A percentile compares a stretch with the other conserved stretches of the same genome.
Conservation (phyloP, 2,329 filamentous ascomycete genomes). For the Sporothrix phasma region DNA sequence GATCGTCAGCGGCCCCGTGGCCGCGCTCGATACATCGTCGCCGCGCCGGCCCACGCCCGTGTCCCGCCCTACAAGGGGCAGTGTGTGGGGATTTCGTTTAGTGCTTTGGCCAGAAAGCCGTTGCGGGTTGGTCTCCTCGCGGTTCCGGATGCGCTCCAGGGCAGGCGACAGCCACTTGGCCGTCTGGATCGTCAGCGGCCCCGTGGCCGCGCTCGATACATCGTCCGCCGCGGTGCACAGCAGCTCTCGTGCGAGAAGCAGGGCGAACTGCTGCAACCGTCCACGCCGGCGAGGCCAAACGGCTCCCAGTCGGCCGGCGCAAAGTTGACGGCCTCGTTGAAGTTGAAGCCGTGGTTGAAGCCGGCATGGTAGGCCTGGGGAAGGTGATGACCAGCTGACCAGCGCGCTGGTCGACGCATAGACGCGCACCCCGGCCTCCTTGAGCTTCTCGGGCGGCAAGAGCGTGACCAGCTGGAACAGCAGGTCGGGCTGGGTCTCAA, state of each 20-base stretch:
- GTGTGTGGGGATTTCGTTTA: not conserved
- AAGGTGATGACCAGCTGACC: slow-evolving; percentile 96
- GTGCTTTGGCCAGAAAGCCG: slow-evolving; percentile 38
- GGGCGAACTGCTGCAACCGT: slow-evolving; percentile 76
- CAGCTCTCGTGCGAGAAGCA: slow-evolving; percentile 95
- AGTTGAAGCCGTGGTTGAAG: slow-evolving; percentile 98
- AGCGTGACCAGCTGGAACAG: slow-evolving; percentile 96
- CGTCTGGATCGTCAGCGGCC: slow-evolving; percentile 63
- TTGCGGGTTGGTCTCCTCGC: slow-evolving; percentile 61
- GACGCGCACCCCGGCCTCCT: slow-evolving; percentile 84
- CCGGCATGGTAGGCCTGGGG: slow-evolving; percentile 92
- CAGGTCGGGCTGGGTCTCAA: slow-evolving; percentile 92
- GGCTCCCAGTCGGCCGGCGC: slow-evolving; percentile 93
- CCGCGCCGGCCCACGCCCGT: slow-evolving; percentile 24
- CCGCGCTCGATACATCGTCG: too few species aligned
- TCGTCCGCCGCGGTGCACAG: slow-evolving; percentile 81
- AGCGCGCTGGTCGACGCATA: slow-evolving; percentile 94
- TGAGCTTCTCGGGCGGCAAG: slow-evolving; percentile 82
- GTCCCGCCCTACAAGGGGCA: slow-evolving; percentile 8
- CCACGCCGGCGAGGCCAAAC: slow-evolving; percentile 75
- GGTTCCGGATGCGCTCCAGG: slow-evolving; percentile 63
- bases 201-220: slow-evolving; percentile 43
- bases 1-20: too few species aligned
- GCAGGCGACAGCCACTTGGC: slow-evolving; percentile 93
- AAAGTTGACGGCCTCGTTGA: slow-evolving; percentile 98